A percentile compares a stretch with the other conserved stretches of the same genome.
phyloP scores from a whole-genome alignment of 257 asterid genomes.

The Penstemon davidsonii region DNA sequence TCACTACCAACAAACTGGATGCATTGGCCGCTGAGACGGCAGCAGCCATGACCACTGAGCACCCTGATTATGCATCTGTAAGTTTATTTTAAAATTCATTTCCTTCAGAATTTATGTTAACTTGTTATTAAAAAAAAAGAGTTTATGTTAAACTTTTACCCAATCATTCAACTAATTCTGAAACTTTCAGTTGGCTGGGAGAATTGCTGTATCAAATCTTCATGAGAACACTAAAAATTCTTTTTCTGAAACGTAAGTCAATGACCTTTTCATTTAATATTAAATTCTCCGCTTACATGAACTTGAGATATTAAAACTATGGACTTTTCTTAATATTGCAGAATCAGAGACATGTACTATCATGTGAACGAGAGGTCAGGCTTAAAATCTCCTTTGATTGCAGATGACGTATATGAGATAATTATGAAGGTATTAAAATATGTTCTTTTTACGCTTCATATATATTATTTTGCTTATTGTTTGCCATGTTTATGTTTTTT shows the following conservation, averaged over 20 bases:
- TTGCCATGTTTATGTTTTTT: too few species aligned
- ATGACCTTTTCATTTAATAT: neutral
- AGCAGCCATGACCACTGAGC: conserved; percentile 91
- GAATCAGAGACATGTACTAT: conserved; percentile 79
- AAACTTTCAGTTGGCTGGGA: conserved; percentile 82
- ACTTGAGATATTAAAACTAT: too few species aligned
- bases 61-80: conserved; percentile 94
- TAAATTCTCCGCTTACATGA: too few species aligned
- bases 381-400: conserved; percentile 70
- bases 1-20: conserved; percentile 94
- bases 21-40: conserved; percentile 99
- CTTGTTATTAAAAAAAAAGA: too few species aligned
- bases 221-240: conserved; percentile 95
- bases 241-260: conserved; percentile 91
- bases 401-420: conserved; percentile 82
- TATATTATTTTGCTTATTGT: too few species aligned
- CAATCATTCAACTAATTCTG: neutral
- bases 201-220: conserved; percentile 97
- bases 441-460: too few species aligned
- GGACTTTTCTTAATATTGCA: conserved; percentile 23
- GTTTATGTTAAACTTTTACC: neutral
- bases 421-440: conserved; percentile 35
- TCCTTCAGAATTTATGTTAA: too few species aligned
- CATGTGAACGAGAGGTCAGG: conserved; percentile 90
- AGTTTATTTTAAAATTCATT: too few species aligned